Percentiles rank a stretch among this genome's conserved stretches.
Evolutionary conservation across 257 asterid genomes (phyloP).

Genomic region (Ilex asprella): DNA sequence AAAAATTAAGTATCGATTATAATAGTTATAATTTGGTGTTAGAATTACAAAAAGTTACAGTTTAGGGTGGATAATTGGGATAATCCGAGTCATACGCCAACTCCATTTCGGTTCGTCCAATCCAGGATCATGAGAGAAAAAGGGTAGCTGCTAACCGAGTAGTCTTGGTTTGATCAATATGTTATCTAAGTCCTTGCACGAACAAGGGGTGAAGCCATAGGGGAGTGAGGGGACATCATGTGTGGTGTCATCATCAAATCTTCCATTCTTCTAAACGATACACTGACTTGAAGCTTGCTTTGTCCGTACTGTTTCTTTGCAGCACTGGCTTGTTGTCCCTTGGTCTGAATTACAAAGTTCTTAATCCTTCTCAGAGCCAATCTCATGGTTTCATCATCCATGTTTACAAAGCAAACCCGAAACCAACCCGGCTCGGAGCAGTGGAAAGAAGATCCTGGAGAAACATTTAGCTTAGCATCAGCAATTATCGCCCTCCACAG

Average conservation of each 20-base stretch:
- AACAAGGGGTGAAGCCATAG: constrained; percentile 78
- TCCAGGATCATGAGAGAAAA: no score
- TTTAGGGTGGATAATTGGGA: no score
- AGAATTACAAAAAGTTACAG: no score
- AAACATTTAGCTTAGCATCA: constrained; percentile 72
- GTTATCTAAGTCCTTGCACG: constrained; percentile 42
- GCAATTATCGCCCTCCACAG: constrained; percentile 51
- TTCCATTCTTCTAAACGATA: constrained; percentile 60
- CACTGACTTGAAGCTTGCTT: constrained; percentile 56
- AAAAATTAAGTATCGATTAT: no score
- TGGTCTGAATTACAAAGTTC: constrained; percentile 37
- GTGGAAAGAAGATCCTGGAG: constrained; percentile 72
- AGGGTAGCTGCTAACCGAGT: no score
- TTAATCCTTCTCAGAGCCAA: constrained; percentile 49
- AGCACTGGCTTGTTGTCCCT: constrained; percentile 13
- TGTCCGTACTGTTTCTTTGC: constrained; percentile 40
- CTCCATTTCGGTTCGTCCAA: no score
- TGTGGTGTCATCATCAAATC: constrained; percentile 35
- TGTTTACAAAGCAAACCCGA: constrained; percentile 74
- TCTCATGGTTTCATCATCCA: constrained; percentile 56
- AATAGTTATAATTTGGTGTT: no score
- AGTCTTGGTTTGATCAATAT: no score
- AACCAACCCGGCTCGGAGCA: constrained; percentile 89
- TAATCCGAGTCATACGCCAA: no score
- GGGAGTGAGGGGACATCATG: constrained; percentile 66